A percentile compares a stretch with the other conserved stretches of the same genome.
Evolutionary conservation across 1,139 yeast genomes (phyloP).

Genomic region (Kodamaea arcana): DNA sequence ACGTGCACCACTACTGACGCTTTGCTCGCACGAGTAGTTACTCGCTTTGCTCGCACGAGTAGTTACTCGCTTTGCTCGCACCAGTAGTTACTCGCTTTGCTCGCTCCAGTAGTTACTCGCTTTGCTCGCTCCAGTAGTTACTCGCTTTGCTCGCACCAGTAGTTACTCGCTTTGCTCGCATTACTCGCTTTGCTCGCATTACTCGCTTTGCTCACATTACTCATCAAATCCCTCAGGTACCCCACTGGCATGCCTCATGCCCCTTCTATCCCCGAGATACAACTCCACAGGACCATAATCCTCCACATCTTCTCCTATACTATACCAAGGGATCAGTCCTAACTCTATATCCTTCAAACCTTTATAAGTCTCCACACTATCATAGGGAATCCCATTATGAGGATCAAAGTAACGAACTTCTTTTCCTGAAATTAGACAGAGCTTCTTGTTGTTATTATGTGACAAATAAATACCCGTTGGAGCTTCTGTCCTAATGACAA

Average conservation of each 20-base stretch:
- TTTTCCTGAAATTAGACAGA: conserved; percentile 74
- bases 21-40: no score
- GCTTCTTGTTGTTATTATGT: conserved; percentile 57
- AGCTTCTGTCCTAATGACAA: conserved; percentile 58
- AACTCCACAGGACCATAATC: conserved; percentile 61
- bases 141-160: no score
- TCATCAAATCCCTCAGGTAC: conserved; percentile 86
- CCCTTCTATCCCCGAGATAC: conserved; percentile 55
- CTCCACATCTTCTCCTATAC: conserved; percentile 30
- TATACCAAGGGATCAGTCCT: conserved; percentile 69
- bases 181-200: no score
- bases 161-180: no score
- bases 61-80: no score
- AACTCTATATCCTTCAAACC: conserved; percentile 64
- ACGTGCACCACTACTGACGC: no score
- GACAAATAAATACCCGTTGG: conserved; percentile 73
- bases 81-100: no score
- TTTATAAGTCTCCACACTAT: conserved; percentile 74
- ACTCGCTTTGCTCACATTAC: no score
- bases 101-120: no score
- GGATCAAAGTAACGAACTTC: conserved; percentile 88
- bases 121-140: no score
- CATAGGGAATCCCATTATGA: conserved; percentile 77
- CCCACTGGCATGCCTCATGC: conserved; percentile 67
- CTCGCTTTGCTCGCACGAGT: no score